phyloP scores from a whole-genome alignment of 352 stramenopile genomes.

The Phytophthora pluvialis region DNA sequence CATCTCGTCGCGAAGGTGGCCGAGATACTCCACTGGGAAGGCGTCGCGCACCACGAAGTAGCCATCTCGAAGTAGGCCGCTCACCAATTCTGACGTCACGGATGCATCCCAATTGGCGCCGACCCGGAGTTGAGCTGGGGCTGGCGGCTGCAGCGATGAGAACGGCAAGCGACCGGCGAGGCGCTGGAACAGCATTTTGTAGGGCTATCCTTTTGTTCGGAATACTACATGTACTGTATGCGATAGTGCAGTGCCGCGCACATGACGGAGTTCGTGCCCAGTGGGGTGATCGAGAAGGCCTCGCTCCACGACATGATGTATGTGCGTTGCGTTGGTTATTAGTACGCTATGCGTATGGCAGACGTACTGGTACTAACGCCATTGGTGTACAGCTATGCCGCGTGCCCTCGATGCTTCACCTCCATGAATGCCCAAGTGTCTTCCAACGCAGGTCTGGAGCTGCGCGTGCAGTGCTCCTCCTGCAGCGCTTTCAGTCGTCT shows the following conservation, averaged over 20 bases:
- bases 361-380: constrained; percentile 1
- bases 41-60: constrained; percentile 59
- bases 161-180: constrained; percentile 4
- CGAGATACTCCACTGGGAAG: constrained; percentile 55
- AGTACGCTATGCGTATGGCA: not conserved
- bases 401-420: constrained; percentile 54
- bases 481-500: constrained; percentile 29
- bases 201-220: constrained; percentile 15
- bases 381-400: constrained; percentile 43
- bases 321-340: constrained; percentile 1
- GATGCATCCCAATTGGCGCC: constrained; percentile 39
- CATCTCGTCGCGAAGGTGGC: constrained; percentile 63
- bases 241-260: constrained; percentile 11
- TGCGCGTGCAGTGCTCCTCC: constrained; percentile 38
- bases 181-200: not conserved
- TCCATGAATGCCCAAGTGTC: constrained; percentile 42
- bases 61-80: constrained; percentile 50
- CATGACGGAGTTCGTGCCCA: constrained; percentile 44
- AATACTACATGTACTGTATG: too few species aligned
- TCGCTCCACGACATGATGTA: constrained; percentile 64
- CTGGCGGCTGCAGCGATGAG: constrained; percentile 17
- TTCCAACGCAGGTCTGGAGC: constrained; percentile 10
- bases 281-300: constrained; percentile 58
- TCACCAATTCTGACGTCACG: constrained; percentile 36
- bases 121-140: constrained; percentile 7